These are phyloP conservation scores for Colletotrichum spaethianum DNA, from an alignment of 2,329 filamentous ascomycete species.

Conservation along the genomic window DNA sequence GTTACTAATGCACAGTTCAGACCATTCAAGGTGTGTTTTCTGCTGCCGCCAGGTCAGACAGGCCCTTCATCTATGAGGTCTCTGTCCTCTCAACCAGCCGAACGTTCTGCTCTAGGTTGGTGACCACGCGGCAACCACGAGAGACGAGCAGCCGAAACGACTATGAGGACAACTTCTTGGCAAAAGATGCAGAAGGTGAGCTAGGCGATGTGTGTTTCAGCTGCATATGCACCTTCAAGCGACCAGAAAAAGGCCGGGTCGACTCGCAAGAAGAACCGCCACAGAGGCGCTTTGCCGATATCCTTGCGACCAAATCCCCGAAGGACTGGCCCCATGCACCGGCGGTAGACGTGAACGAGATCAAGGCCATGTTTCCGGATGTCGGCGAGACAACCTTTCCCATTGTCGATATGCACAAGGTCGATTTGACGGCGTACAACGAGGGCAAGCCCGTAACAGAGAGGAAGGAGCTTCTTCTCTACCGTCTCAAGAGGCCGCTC, in stretches of 20 bases:
- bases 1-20: conserved; percentile 48
- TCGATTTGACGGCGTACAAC: conserved; percentile 65
- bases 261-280: conserved; percentile 57
- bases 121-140: conserved; percentile 57
- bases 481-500: conserved; percentile 62
- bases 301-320: conserved; percentile 55
- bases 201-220: conserved; percentile 63
- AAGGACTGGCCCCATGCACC: conserved; percentile 62
- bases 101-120: conserved; percentile 64
- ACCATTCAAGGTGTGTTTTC: conserved; percentile 71
- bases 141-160: conserved; percentile 21
- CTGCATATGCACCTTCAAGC: conserved; percentile 67
- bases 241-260: conserved; percentile 53
- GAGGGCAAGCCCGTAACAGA: conserved; percentile 57
- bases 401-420: conserved; percentile 67
- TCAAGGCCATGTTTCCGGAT: conserved; percentile 54
- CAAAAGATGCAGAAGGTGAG: conserved; percentile 55
- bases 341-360: conserved; percentile 60
- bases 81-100: conserved; percentile 59
- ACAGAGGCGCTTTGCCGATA: conserved; percentile 58
- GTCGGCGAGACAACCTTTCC: conserved; percentile 62
- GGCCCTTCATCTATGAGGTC: conserved; percentile 68
- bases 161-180: conserved; percentile 28
- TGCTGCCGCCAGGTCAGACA: conserved; percentile 59
- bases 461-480: conserved; percentile 63